Evolutionary conservation across 2,329 filamentous ascomycete species (phyloP).

Genomic region (Botrytis porri): DNA sequence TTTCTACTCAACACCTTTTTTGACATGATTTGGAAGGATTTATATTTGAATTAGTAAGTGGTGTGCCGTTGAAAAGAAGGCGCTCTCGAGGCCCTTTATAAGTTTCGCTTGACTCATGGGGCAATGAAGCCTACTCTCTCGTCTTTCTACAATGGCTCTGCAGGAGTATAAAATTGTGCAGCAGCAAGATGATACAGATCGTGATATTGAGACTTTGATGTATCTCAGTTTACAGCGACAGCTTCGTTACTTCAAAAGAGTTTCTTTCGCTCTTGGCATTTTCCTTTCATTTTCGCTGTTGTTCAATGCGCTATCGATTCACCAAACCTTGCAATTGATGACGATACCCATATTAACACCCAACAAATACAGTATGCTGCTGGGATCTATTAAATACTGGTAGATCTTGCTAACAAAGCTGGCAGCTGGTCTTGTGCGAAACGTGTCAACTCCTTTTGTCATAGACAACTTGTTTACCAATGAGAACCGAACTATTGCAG

Average conservation of each 20-base stretch:
- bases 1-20: background rate
- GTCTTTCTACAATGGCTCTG: background rate
- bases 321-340: background rate
- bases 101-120: background rate
- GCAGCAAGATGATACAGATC: background rate
- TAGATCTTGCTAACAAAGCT: background rate
- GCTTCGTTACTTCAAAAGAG: background rate
- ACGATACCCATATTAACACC: background rate
- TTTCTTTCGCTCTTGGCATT: background rate
- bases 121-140: background rate
- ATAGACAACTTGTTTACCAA: conserved; percentile 6
- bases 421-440: conserved; percentile 8
- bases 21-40: no score
- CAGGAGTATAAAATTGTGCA: background rate
- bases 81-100: background rate
- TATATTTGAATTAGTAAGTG: no score
- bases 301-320: background rate
- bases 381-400: background rate
- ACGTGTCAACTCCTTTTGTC: conserved; percentile 1
- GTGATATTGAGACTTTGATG: background rate
- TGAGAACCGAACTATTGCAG: background rate
- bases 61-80: background rate
- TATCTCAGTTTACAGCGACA: background rate
- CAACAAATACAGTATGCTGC: background rate
- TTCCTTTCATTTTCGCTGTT: background rate